phyloP scores from a whole-genome alignment of 176 grass and related monocot genomes.

The Oryza rufipogon region DNA sequence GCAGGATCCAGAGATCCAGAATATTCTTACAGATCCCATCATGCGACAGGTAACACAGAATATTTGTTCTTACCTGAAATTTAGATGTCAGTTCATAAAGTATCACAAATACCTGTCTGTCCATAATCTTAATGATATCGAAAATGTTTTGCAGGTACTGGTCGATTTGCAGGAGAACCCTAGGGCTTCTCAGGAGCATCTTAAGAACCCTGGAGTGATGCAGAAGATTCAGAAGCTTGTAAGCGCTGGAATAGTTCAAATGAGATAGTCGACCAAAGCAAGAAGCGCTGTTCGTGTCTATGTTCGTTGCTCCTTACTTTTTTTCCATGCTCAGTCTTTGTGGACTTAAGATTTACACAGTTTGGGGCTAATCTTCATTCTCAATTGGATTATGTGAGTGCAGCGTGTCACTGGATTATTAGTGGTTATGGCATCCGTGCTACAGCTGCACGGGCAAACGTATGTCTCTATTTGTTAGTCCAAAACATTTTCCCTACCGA shows the following conservation, averaged over 20 bases:
- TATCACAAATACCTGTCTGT: neutral
- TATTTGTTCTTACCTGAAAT: neutral
- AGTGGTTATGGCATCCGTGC: neutral
- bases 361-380: constrained; percentile 4
- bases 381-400: constrained; percentile 45
- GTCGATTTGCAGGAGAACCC: constrained; percentile 97
- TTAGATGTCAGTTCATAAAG: neutral
- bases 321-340: neutral
- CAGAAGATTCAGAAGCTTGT: constrained; percentile 96
- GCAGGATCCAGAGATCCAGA: constrained; percentile 97
- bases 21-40: constrained; percentile 87
- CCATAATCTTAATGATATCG: neutral
- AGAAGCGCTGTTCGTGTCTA: constrained; percentile 15
- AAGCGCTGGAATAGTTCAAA: constrained; percentile 90
- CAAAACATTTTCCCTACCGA: neutral
- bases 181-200: constrained; percentile 75
- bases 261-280: constrained; percentile 50
- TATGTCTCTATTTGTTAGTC: neutral
- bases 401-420: constrained; percentile 31
- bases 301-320: neutral
- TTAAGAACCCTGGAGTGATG: constrained; percentile 86
- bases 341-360: constrained; percentile 3
- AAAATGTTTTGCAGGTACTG: constrained; percentile 59
- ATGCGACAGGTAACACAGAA: constrained; percentile 78
- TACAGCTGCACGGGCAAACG: neutral